phyloP scores from a whole-genome alignment of 225 moss, liverwort and hornwort species.

The Marchantia paleacea region DNA sequence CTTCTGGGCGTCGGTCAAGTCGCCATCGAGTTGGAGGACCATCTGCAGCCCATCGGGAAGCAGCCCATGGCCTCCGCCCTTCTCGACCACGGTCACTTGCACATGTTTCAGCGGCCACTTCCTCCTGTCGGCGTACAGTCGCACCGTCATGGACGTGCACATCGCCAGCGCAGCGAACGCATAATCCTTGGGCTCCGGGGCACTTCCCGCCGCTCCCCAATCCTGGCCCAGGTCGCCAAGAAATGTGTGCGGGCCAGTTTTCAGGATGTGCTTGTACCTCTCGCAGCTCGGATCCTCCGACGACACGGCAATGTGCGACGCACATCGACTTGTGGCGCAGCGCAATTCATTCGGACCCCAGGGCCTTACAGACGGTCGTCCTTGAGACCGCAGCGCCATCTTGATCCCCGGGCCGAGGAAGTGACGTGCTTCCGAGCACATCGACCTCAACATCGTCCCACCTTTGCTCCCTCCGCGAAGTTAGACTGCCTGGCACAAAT shows the following conservation, averaged over 20 bases:
- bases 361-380: too few relatives aligned
- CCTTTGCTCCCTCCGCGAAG: too few relatives aligned
- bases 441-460: too few relatives aligned
- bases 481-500: too few relatives aligned
- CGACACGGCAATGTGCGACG: conserved; percentile 55
- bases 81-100: conserved; percentile 67
- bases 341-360: too few relatives aligned
- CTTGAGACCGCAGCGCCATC: too few relatives aligned
- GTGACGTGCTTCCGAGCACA: too few relatives aligned
- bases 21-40: conserved; percentile 61
- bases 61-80: conserved; percentile 52
- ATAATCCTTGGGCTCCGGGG: conserved; percentile 89
- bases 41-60: conserved; percentile 67
- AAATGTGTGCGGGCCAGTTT: conserved; percentile 64
- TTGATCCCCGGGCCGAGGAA: too few relatives aligned
- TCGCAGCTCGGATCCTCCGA: conserved; percentile 65
- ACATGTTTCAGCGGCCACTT: conserved; percentile 75
- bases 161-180: conserved; percentile 75
- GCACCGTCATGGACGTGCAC: conserved; percentile 88
- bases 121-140: conserved; percentile 75
- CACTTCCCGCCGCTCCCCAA: conserved; percentile 72
- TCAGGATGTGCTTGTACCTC: conserved; percentile 60
- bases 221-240: conserved; percentile 63
- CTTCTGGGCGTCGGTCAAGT: conserved; percentile 63
- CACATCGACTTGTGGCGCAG: too few relatives aligned